phyloP scores from a whole-genome alignment of 2,329 filamentous ascomycete genomes.

The Leptographium wingfieldii region DNA sequence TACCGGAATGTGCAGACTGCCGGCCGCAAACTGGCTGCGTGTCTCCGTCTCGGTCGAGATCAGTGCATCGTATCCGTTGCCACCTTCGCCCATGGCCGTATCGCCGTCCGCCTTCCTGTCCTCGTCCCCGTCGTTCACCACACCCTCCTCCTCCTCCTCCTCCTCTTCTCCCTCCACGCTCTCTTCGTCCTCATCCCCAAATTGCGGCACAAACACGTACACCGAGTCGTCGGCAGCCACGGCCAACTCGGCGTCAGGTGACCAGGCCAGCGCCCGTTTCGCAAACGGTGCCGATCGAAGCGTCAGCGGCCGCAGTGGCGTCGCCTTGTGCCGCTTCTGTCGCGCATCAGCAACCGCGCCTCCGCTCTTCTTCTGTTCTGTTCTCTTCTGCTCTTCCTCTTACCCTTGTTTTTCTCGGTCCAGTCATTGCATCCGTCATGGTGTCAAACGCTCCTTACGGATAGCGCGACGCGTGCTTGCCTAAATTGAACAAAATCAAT shows the following conservation, averaged over 20 bases:
- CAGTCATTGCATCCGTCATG: not conserved
- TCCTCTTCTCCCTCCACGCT: conserved; percentile 3
- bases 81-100: not conserved
- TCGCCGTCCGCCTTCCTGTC: conserved; percentile 13
- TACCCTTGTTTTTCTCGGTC: not conserved
- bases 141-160: conserved; percentile 1
- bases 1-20: conserved; percentile 22
- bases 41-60: conserved; percentile 6
- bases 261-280: conserved; percentile 35
- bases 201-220: conserved; percentile 38
- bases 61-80: conserved; percentile 3
- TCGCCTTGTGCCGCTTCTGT: conserved; percentile 2
- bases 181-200: conserved; percentile 7
- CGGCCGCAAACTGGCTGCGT: conserved; percentile 21
- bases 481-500: not conserved
- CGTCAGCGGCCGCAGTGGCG: conserved; percentile 27
- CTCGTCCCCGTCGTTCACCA: conserved; percentile 7
- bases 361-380: not conserved
- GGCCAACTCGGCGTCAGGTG: conserved; percentile 44
- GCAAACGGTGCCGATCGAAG: conserved; percentile 17
- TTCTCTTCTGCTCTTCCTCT: not conserved
- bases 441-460: no score
- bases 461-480: not conserved
- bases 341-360: not conserved
- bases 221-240: conserved; percentile 43